Evolutionary conservation across 352 stramenopile species (phyloP).

Genomic region (Globisporangium echinulatum): DNA sequence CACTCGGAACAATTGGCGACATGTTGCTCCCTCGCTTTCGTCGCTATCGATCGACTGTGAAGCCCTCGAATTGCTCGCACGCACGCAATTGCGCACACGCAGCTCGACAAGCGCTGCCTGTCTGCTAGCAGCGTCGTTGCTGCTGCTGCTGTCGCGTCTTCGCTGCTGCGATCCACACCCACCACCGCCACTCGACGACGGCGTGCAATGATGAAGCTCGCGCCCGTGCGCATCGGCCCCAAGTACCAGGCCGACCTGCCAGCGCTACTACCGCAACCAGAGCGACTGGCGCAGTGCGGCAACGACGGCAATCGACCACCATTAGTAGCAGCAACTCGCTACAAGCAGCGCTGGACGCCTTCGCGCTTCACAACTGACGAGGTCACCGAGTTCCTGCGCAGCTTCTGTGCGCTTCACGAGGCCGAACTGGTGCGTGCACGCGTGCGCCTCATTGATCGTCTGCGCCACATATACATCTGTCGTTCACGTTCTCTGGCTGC

Average conservation of each 20-base stretch:
- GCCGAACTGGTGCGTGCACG: slow-evolving; percentile 30
- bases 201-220: slow-evolving; percentile 12
- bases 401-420: slow-evolving; percentile 43
- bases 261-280: slow-evolving; percentile 21
- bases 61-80: too few relatives aligned
- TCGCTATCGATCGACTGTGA: too few relatives aligned
- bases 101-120: too few relatives aligned
- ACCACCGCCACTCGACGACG: too few relatives aligned
- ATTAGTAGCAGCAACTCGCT: slow-evolving; percentile 8
- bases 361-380: slow-evolving; percentile 23
- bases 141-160: too few relatives aligned
- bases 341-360: slow-evolving; percentile 36
- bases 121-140: too few relatives aligned
- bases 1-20: too few relatives aligned
- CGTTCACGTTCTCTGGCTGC: not conserved
- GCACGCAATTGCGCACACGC: too few relatives aligned
- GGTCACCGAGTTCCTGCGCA: slow-evolving; percentile 45
- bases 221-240: slow-evolving; percentile 23
- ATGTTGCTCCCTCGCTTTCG: too few relatives aligned
- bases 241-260: slow-evolving; percentile 53
- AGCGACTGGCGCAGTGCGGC: not conserved
- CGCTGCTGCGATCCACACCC: too few relatives aligned
- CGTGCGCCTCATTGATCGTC: not conserved
- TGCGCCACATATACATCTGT: not conserved
- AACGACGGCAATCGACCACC: not conserved